A percentile compares a stretch with the other conserved stretches of the same genome.
phyloP scores from a whole-genome alignment of 2,329 filamentous ascomycete species.

The Pestalotiopsis sp. region DNA sequence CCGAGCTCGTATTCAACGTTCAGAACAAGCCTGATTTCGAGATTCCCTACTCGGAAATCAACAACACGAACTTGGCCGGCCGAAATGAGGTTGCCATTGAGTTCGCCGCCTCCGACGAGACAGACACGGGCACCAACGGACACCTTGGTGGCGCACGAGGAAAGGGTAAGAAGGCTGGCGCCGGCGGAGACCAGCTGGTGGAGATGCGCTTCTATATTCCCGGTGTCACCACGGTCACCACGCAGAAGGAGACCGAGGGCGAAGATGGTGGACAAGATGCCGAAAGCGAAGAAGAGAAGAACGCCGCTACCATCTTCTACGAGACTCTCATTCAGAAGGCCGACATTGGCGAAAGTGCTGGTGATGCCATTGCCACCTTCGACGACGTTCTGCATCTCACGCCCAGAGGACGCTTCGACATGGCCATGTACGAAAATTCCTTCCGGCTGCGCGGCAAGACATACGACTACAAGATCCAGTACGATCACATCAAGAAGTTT shows the following conservation, averaged over 20 bases:
- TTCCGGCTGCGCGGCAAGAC: slow-evolving; percentile 98
- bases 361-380: slow-evolving; percentile 97
- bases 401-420: slow-evolving; percentile 98
- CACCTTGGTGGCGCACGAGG: slow-evolving; percentile 72
- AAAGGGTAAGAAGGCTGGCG: slow-evolving; percentile 86
- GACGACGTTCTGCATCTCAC: slow-evolving; percentile 96
- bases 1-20: slow-evolving; percentile 94
- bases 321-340: slow-evolving; percentile 98
- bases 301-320: slow-evolving; percentile 96
- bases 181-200: slow-evolving; percentile 88
- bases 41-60: slow-evolving; percentile 95
- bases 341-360: slow-evolving; percentile 98
- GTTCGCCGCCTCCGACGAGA: slow-evolving; percentile 74
- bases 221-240: slow-evolving; percentile 81
- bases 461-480: slow-evolving; percentile 99
- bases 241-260: slow-evolving; percentile 74
- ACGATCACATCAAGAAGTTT: slow-evolving; percentile 97
- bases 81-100: slow-evolving; percentile 98
- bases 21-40: slow-evolving; percentile 97
- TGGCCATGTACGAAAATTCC: slow-evolving; percentile 98
- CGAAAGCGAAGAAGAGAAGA: slow-evolving; percentile 84
- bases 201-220: slow-evolving; percentile 99
- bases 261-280: slow-evolving; percentile 72
- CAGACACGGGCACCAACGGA: slow-evolving; percentile 74
- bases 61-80: slow-evolving; percentile 95